Evolutionary conservation across 1,284 basidiomycete species (phyloP).

Genomic region (Rhodofomes roseus): DNA sequence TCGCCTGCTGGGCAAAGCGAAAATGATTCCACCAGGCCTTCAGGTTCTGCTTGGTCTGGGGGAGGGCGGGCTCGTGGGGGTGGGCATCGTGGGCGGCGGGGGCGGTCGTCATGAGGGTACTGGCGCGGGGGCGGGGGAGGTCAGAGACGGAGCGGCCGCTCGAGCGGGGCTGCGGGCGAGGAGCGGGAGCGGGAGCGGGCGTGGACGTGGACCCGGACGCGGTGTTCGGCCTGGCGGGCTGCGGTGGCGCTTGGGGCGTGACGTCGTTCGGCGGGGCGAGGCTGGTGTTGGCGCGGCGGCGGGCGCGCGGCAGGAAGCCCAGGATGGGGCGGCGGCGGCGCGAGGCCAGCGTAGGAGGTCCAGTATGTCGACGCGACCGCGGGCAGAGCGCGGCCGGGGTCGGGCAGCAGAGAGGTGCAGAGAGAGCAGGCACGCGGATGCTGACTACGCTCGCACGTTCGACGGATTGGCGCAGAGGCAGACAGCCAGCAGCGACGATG

Average conservation of each 20-base stretch:
- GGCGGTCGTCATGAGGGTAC: constrained; percentile 15
- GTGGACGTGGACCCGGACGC: neutral
- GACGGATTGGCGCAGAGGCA: neutral
- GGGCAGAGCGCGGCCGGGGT: neutral
- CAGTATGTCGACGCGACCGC: neutral
- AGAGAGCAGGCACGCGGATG: neutral
- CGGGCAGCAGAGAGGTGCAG: neutral
- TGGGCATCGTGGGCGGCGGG: constrained; percentile 11
- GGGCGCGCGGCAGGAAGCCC: constrained; percentile 20
- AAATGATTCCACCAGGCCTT: constrained; percentile 86
- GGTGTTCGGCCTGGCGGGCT: neutral
- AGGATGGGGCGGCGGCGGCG: constrained; percentile 21
- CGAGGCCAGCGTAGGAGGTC: constrained; percentile 11
- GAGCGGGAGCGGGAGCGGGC: neutral
- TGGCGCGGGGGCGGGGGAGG: constrained; percentile 6
- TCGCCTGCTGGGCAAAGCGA: constrained; percentile 54
- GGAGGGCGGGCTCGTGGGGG: constrained; percentile 12
- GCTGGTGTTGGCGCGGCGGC: constrained; percentile 21
- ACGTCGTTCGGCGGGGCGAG: constrained; percentile 10
- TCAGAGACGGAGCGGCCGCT: neutral
- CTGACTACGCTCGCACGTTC: neutral
- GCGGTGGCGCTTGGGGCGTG: constrained; percentile 3
- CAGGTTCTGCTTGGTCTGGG: constrained; percentile 59
- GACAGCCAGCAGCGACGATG: neutral
- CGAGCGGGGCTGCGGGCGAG: constrained; percentile 2